Evolutionary conservation across 768 basidiomycete species (phyloP).

Genomic region (Clitopilus passeckerianus): DNA sequence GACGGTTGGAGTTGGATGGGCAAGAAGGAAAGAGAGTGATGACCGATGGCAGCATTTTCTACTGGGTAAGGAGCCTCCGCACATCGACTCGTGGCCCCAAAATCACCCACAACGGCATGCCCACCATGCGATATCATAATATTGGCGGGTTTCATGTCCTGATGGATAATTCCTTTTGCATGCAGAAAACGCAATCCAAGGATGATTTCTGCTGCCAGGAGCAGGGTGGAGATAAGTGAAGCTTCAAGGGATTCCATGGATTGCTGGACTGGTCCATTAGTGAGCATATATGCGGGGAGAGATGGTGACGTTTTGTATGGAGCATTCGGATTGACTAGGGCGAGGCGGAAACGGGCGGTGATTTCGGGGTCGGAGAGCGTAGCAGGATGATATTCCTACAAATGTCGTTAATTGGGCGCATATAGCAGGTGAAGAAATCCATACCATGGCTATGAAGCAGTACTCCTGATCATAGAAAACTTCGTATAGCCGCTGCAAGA

Average conservation of each 20-base stretch:
- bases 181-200: constrained; percentile 40
- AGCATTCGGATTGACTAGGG: constrained; percentile 3
- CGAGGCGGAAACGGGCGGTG: constrained; percentile 16
- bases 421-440: not conserved
- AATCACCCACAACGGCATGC: constrained; percentile 55
- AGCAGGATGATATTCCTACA: constrained; percentile 25
- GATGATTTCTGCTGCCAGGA: constrained; percentile 26
- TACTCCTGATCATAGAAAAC: constrained; percentile 15
- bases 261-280: constrained; percentile 2
- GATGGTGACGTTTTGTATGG: not conserved
- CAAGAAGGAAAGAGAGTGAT: not conserved
- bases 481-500: constrained; percentile 17
- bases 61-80: not conserved
- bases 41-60: constrained; percentile 12
- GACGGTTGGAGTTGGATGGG: constrained; percentile 17
- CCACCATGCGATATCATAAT: constrained; percentile 47
- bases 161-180: constrained; percentile 59
- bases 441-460: constrained; percentile 21
- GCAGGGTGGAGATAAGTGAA: constrained; percentile 14
- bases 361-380: constrained; percentile 23
- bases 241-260: constrained; percentile 6
- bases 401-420: not conserved
- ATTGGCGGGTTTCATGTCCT: constrained; percentile 67
- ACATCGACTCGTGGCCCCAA: constrained; percentile 44
- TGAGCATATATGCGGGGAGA: constrained; percentile 8